A percentile compares a stretch with the other conserved stretches of the same genome.
Evolutionary conservation across 257 asterid genomes (phyloP).

Genomic region (Scutellaria baicalensis): DNA sequence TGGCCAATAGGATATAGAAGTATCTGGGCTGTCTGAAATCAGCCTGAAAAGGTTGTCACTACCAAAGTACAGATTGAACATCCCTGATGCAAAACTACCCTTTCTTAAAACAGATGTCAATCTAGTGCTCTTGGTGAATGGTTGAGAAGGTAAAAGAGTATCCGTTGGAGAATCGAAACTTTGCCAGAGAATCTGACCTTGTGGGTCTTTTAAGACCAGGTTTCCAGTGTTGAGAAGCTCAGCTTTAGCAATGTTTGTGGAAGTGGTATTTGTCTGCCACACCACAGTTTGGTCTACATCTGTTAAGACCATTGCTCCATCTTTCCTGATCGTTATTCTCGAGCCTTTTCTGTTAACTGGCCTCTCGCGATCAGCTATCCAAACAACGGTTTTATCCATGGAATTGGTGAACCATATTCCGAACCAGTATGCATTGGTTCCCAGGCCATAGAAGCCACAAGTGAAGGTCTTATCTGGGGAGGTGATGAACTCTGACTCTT

Average conservation of each 20-base stretch:
- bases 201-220: slow-evolving; percentile 33
- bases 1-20: slow-evolving; percentile 60
- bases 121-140: slow-evolving; percentile 43
- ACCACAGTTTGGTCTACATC: slow-evolving; percentile 35
- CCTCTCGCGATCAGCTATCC: slow-evolving; percentile 57
- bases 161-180: slow-evolving; percentile 59
- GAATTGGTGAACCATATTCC: slow-evolving; percentile 72
- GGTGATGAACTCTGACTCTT: slow-evolving; percentile 28
- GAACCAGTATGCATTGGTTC: slow-evolving; percentile 54
- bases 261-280: slow-evolving; percentile 46
- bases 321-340: slow-evolving; percentile 16
- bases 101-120: slow-evolving; percentile 36
- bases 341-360: slow-evolving; percentile 57
- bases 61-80: slow-evolving; percentile 48
- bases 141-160: slow-evolving; percentile 57
- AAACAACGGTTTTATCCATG: slow-evolving; percentile 43
- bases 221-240: slow-evolving; percentile 51
- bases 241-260: slow-evolving; percentile 25
- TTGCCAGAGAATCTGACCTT: slow-evolving; percentile 48
- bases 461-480: slow-evolving; percentile 51
- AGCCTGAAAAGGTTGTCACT: slow-evolving; percentile 50
- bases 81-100: slow-evolving; percentile 43
- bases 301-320: slow-evolving; percentile 40
- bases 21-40: slow-evolving; percentile 54
- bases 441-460: slow-evolving; percentile 46